Percentiles rank a stretch among this genome's conserved stretches.
Conservation (phyloP, 805 yeast genomes). For the Metschnikowia henanensis region DNA sequence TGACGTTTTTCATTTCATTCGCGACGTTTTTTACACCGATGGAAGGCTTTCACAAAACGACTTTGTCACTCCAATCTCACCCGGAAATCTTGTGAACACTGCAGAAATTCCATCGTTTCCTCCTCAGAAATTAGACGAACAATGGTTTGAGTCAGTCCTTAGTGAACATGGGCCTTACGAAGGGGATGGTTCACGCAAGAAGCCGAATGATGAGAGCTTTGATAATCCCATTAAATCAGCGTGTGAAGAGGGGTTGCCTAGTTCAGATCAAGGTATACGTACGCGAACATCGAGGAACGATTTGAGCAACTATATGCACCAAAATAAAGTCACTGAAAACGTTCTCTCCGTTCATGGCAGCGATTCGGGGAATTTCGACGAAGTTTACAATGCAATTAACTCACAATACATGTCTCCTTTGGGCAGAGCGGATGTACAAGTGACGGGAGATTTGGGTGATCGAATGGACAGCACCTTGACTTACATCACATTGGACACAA, state of each 20-base stretch:
- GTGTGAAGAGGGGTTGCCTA: constrained; percentile 29
- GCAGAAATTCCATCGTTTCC: constrained; percentile 10
- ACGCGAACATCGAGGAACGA: constrained; percentile 3
- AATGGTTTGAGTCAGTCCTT: constrained; percentile 20
- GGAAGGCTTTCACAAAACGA: constrained; percentile 42
- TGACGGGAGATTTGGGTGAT: constrained; percentile 54
- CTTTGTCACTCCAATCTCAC: constrained; percentile 36
- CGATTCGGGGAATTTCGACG: constrained; percentile 19
- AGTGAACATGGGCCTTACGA: constrained; percentile 1
- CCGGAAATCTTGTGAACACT: constrained; percentile 27
- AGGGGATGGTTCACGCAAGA: constrained; percentile 24
- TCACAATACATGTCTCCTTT: constrained; percentile 20
- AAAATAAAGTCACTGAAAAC: constrained; percentile 6
- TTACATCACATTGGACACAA: constrained; percentile 68
- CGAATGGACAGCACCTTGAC: constrained; percentile 58
- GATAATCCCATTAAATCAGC: constrained; percentile 30
- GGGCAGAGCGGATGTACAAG: constrained; percentile 12
- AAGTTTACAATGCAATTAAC: constrained; percentile 24
- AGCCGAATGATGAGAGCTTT: constrained; percentile 24
- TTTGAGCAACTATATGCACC: constrained; percentile 12
- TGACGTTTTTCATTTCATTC: constrained; percentile 25
- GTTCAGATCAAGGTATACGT: constrained; percentile 10
- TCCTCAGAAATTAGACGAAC: constrained; percentile 28
- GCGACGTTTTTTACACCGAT: constrained; percentile 40
- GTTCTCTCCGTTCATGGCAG: constrained; percentile 7